These are phyloP conservation scores for Mallotus nudiflorus DNA, from an alignment of 345 rosid genomes.

Conservation along the genomic window DNA sequence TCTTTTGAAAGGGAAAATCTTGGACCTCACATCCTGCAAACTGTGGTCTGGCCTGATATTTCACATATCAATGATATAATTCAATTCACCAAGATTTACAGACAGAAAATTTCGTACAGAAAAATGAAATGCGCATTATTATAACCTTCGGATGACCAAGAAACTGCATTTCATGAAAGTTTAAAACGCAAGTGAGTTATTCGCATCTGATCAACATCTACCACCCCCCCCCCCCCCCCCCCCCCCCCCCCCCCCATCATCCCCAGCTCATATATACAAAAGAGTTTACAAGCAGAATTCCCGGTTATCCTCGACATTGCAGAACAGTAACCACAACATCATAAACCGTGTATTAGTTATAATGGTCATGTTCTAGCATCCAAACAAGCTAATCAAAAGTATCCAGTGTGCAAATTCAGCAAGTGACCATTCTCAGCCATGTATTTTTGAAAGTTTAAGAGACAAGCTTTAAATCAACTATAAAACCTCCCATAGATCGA, in stretches of 20 bases:
- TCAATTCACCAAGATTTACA: not conserved
- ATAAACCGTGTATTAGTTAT: not conserved
- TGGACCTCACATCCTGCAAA: conserved; percentile 35
- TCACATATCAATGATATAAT: conserved; percentile 11
- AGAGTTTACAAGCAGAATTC: not conserved
- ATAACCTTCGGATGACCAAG: not conserved
- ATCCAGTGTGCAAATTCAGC: not conserved
- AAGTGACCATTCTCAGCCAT: conserved; percentile 5
- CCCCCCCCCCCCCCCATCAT: too few species aligned
- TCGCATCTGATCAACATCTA: not conserved
- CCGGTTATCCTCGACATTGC: not conserved
- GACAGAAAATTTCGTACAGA: conserved; percentile 4
- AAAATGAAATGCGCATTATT: conserved; percentile 7
- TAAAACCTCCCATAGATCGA: too few species aligned
- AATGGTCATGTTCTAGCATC: not conserved
- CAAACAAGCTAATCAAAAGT: not conserved
- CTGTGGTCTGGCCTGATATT: conserved; percentile 34
- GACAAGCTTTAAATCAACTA: too few species aligned
- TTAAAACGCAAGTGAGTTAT: not conserved
- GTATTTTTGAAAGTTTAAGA: too few species aligned
- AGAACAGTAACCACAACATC: not conserved
- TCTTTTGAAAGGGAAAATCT: conserved; percentile 38
- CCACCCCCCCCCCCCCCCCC: too few species aligned
- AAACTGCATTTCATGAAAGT: not conserved
- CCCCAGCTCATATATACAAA: not conserved